A percentile compares a stretch with the other conserved stretches of the same genome.
These are phyloP conservation scores for Trypanosoma grayi DNA, from an alignment of 208 protist genomes.

Conservation along the genomic window DNA sequence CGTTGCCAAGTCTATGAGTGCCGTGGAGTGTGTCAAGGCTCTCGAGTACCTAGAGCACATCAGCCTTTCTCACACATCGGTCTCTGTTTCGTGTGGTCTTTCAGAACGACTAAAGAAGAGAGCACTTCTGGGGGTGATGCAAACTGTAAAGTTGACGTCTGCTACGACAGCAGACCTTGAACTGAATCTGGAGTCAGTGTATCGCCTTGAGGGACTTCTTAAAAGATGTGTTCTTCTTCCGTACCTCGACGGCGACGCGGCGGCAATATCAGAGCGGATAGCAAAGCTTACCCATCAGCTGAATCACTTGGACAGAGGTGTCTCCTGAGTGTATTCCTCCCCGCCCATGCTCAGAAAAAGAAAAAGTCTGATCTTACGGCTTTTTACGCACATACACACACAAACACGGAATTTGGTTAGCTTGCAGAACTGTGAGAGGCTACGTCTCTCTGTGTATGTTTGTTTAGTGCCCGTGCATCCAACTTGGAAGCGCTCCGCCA, in stretches of 20 bases:
- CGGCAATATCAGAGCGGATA: neutral
- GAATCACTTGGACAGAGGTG: neutral
- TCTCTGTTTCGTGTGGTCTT: slow-evolving; percentile 36
- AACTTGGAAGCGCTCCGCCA: too few relatives aligned
- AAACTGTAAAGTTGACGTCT: neutral
- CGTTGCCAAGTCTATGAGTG: slow-evolving; percentile 26
- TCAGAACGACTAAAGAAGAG: slow-evolving; percentile 48
- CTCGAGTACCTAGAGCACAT: slow-evolving; percentile 57
- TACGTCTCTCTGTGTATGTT: too few relatives aligned
- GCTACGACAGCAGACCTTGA: too few relatives aligned
- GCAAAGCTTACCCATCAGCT: slow-evolving; percentile 9
- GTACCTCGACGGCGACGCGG: slow-evolving; percentile 9
- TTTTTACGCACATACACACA: neutral
- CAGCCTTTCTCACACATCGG: slow-evolving; percentile 40
- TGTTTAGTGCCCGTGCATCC: too few relatives aligned
- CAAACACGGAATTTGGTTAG: slow-evolving; percentile 15
- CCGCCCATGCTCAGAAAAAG: too few relatives aligned
- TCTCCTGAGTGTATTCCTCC: slow-evolving; percentile 19
- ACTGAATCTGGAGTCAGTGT: neutral
- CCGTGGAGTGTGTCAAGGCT: slow-evolving; percentile 38
- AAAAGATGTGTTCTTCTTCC: slow-evolving; percentile 26
- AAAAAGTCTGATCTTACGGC: too few relatives aligned
- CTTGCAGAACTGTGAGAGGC: too few relatives aligned
- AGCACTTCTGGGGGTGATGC: slow-evolving; percentile 15
- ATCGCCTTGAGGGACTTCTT: slow-evolving; percentile 22